A percentile compares a stretch with the other conserved stretches of the same genome.
Evolutionary conservation across 2,329 filamentous ascomycete genomes (phyloP).

Genomic region (Clarireedia paspali): DNA sequence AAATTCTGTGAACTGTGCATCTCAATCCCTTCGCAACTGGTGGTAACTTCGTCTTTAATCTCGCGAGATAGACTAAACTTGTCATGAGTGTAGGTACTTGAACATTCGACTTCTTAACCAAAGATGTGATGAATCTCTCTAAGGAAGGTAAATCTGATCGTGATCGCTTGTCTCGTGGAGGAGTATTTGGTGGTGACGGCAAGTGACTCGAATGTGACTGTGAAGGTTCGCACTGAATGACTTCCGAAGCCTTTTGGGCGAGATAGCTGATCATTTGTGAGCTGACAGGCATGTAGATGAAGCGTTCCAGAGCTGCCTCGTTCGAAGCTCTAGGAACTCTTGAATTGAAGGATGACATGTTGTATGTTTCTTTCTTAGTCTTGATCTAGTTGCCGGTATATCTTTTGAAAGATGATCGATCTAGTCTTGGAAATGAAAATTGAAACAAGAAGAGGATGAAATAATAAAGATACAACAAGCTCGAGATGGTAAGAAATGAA

Average conservation of each 20-base stretch:
- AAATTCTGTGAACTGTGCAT: constrained; percentile 96
- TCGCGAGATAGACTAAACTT: constrained; percentile 83
- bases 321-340: constrained; percentile 36
- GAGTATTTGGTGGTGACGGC: constrained; percentile 40
- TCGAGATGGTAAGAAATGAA: not conserved
- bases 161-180: constrained; percentile 35
- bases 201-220: constrained; percentile 28
- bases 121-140: constrained; percentile 83
- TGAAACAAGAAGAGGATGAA: not conserved
- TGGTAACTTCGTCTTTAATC: constrained; percentile 77
- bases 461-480: constrained; percentile 9
- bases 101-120: constrained; percentile 89
- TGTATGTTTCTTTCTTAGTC: not conserved
- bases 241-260: constrained; percentile 63
- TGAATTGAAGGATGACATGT: constrained; percentile 3
- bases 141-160: constrained; percentile 60
- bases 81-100: constrained; percentile 98
- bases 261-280: constrained; percentile 72
- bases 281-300: constrained; percentile 70
- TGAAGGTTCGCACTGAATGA: constrained; percentile 69
- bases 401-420: not conserved
- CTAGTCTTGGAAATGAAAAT: not conserved
- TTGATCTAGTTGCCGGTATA: not conserved
- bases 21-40: constrained; percentile 93
- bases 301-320: constrained; percentile 68